Percentiles rank a stretch among this genome's conserved stretches.
Conservation (phyloP, 495 filamentous ascomycete genomes). For the Letharia columbiana region DNA sequence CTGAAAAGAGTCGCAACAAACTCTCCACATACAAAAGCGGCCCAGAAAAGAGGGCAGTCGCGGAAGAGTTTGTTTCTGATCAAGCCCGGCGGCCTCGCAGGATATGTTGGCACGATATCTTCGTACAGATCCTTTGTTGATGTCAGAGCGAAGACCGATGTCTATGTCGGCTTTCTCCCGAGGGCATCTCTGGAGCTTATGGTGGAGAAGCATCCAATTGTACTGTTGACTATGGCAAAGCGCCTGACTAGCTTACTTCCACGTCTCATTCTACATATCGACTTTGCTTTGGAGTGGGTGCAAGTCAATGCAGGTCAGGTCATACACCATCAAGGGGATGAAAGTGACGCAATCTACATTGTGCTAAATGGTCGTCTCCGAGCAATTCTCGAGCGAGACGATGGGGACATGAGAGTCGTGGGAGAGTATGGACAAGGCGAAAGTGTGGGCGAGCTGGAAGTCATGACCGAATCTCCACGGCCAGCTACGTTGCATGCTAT, state of each 20-base stretch:
- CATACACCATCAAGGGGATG: conserved; percentile 86
- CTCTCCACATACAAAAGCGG: conserved; percentile 36
- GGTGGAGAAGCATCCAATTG: conserved; percentile 84
- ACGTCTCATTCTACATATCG: conserved; percentile 88
- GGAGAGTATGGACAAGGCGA: conserved; percentile 96
- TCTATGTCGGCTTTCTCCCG: conserved; percentile 94
- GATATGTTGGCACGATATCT: conserved; percentile 86
- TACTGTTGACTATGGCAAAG: conserved; percentile 92
- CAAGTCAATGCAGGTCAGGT: conserved; percentile 92
- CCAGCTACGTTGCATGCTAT: conserved; percentile 91
- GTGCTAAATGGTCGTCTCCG: conserved; percentile 87
- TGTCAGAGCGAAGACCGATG: conserved; percentile 94
- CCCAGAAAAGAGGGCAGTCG: conserved; percentile 41
- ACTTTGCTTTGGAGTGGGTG: conserved; percentile 96
- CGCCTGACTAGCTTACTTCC: conserved; percentile 81
- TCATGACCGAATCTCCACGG: conserved; percentile 86
- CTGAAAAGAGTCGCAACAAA: conserved; percentile 42
- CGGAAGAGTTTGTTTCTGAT: conserved; percentile 80
- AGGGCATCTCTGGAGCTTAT: conserved; percentile 79
- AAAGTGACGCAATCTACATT: conserved; percentile 97
- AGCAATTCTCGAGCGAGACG: conserved; percentile 65
- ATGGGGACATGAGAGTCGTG: conserved; percentile 77
- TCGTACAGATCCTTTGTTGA: conserved; percentile 95
- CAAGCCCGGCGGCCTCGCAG: conserved; percentile 90
- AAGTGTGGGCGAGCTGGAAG: conserved; percentile 93